Percentiles rank a stretch among this genome's conserved stretches.
Evolutionary conservation across 306 rosid species (phyloP).

Genomic region (Malus orientalis): DNA sequence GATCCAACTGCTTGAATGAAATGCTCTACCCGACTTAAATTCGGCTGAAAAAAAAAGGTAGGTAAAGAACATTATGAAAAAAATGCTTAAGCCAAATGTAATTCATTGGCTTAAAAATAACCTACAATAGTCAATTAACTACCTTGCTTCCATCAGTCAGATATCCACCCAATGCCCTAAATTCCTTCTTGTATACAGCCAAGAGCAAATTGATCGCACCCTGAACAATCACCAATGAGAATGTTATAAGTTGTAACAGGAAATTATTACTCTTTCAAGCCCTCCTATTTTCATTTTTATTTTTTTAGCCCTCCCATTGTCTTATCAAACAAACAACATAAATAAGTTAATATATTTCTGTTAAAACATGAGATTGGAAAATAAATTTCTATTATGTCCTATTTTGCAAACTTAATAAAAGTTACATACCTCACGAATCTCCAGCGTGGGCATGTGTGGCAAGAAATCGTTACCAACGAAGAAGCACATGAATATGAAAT

Average conservation of each 20-base stretch:
- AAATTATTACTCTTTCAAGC: neutral
- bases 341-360: neutral
- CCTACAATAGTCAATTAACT: neutral
- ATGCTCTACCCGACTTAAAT: slow-evolving; percentile 68
- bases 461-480: slow-evolving; percentile 97
- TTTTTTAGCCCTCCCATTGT: neutral
- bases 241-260: slow-evolving; percentile 1
- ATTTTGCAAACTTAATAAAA: neutral
- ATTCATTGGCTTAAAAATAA: neutral
- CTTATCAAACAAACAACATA: neutral
- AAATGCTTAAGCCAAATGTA: neutral
- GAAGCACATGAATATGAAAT: slow-evolving; percentile 90
- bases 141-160: slow-evolving; percentile 88
- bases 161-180: slow-evolving; percentile 69
- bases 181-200: slow-evolving; percentile 89
- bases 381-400: neutral
- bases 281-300: neutral
- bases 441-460: slow-evolving; percentile 97
- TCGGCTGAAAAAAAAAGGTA: slow-evolving; percentile 44
- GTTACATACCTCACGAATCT: slow-evolving; percentile 82
- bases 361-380: neutral
- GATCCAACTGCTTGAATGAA: slow-evolving; percentile 95
- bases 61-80: neutral
- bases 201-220: slow-evolving; percentile 92
- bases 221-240: slow-evolving; percentile 28